phyloP scores from a whole-genome alignment of 164 flowering plant genomes.

The Annona cherimola region DNA sequence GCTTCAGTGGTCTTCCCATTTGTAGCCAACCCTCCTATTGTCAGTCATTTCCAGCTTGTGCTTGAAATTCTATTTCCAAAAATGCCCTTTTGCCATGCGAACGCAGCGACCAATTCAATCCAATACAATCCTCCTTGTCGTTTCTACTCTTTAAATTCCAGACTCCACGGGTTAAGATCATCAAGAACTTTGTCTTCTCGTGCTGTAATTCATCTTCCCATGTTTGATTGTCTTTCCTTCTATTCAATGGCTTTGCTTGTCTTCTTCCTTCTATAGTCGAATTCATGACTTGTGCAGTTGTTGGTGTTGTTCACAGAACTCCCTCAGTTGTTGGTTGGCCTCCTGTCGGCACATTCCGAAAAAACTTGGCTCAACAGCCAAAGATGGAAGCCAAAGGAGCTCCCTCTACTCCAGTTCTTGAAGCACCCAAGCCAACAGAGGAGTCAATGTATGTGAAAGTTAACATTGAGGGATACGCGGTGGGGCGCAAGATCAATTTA shows the following conservation, averaged over 20 bases:
- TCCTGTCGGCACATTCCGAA: slow-evolving; percentile 9
- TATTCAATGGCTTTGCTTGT: not conserved
- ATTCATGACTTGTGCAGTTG: not conserved
- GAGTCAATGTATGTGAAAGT: slow-evolving; percentile 11
- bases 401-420: not conserved
- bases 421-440: not conserved
- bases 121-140: not conserved
- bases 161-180: not conserved
- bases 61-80: not conserved
- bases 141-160: not conserved
- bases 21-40: not conserved
- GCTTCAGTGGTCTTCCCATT: not conserved
- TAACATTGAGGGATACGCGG: slow-evolving; percentile 11
- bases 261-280: not conserved
- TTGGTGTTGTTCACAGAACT: slow-evolving; percentile 7
- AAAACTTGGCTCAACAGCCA: slow-evolving; percentile 4
- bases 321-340: slow-evolving; percentile 19
- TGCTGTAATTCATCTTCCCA: not conserved
- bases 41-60: not conserved
- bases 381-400: slow-evolving; percentile 7
- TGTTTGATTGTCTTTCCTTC: no score
- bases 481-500: slow-evolving; percentile 13
- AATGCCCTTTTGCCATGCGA: not conserved
- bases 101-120: not conserved
- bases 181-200: not conserved